These are phyloP conservation scores for Trichoderma polysporum DNA, from an alignment of 2,329 filamentous ascomycete genomes.

Conservation along the genomic window DNA sequence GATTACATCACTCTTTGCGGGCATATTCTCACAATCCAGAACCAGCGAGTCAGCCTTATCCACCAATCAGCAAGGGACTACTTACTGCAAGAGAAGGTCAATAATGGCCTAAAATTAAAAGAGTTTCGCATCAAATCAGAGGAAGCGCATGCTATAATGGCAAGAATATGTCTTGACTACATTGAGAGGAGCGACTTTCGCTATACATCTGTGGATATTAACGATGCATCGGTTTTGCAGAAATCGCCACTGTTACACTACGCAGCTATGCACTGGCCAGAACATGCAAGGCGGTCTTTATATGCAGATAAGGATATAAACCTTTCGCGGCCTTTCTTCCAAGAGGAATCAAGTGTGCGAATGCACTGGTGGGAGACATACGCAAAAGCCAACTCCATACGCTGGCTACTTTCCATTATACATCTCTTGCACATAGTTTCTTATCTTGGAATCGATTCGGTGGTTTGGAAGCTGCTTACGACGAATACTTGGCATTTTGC, in stretches of 20 bases:
- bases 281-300: background rate
- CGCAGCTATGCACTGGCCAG: background rate
- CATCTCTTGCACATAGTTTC: too few species aligned
- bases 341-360: too few species aligned
- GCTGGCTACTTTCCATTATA: too few species aligned
- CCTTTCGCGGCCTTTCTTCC: too few species aligned
- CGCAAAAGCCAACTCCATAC: too few species aligned
- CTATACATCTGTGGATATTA: background rate
- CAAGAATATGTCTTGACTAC: background rate
- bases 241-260: background rate
- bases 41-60: background rate
- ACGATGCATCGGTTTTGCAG: too few species aligned
- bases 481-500: too few species aligned
- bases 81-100: background rate
- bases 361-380: too few species aligned
- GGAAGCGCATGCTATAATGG: background rate
- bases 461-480: too few species aligned
- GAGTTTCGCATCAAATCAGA: background rate
- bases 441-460: too few species aligned
- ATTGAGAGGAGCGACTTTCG: background rate
- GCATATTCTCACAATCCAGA: background rate
- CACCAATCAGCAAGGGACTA: background rate
- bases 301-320: too few species aligned
- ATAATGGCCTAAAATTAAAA: background rate
- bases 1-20: background rate